Percentiles rank a stretch among this genome's conserved stretches.
These are phyloP conservation scores for Saksenaea oblongispora DNA, from an alignment of 371 early-diverging fungal species.

Conservation along the genomic window DNA sequence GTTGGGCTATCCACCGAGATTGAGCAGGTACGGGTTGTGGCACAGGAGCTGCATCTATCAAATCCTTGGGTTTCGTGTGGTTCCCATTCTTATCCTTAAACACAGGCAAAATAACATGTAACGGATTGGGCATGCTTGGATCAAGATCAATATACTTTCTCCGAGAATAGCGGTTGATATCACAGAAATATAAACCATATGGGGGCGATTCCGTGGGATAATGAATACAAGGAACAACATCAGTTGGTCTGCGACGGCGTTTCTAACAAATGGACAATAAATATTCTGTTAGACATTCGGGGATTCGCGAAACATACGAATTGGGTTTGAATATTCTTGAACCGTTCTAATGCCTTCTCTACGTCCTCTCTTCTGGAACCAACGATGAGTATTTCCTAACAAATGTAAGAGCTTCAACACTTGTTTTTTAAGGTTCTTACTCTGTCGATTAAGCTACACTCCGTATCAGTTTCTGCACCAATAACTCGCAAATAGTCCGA, in stretches of 20 bases:
- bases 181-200: conserved; percentile 36
- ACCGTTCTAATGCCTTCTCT: conserved; percentile 31
- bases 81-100: conserved; percentile 28
- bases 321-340: conserved; percentile 30
- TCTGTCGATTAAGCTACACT: conserved; percentile 19
- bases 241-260: conserved; percentile 16
- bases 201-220: conserved; percentile 27
- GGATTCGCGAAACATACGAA: conserved; percentile 26
- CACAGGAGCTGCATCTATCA: conserved; percentile 8
- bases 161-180: conserved; percentile 24
- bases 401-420: background rate
- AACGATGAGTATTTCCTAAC: conserved; percentile 26
- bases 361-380: conserved; percentile 19
- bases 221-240: conserved; percentile 35
- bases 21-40: background rate
- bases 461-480: conserved; percentile 17
- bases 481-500: conserved; percentile 27
- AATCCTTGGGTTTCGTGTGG: conserved; percentile 28
- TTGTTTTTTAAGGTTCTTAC: conserved; percentile 4
- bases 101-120: conserved; percentile 35
- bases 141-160: conserved; percentile 16
- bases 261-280: conserved; percentile 11
- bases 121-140: conserved; percentile 11
- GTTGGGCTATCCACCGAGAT: conserved; percentile 12
- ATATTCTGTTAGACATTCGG: background rate